Evolutionary conservation across 148 eudicot species (phyloP).

Genomic region (Amaranthus cruentus): DNA sequence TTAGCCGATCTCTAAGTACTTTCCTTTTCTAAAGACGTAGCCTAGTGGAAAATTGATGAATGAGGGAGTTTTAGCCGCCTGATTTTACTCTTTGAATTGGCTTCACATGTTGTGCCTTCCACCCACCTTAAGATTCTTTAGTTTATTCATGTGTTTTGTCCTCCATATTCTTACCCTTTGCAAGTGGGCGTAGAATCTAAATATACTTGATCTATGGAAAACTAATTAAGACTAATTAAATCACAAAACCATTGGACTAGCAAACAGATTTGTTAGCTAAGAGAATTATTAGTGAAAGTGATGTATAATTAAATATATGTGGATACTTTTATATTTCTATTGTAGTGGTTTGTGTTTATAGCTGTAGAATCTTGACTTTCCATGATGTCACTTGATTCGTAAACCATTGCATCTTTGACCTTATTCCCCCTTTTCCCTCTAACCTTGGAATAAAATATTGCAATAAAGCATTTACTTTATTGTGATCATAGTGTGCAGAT

Average conservation of each 20-base stretch:
- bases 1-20: conserved; percentile 10
- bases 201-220: not conserved
- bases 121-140: not conserved
- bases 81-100: conserved; percentile 5
- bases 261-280: not conserved
- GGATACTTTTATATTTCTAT: not conserved
- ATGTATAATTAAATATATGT: not conserved
- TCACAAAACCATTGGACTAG: not conserved
- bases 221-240: not conserved
- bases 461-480: not conserved
- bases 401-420: conserved; percentile 9
- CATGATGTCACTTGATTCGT: not conserved
- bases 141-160: not conserved
- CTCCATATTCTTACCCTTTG: not conserved
- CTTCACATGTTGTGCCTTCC: not conserved
- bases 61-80: conserved; percentile 17
- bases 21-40: not conserved
- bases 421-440: not conserved
- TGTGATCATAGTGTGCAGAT: too few species aligned
- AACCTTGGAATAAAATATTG: conserved; percentile 8
- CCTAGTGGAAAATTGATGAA: conserved; percentile 4
- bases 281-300: not conserved
- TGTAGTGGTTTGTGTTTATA: not conserved
- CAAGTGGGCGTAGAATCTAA: conserved; percentile 13
- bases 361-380: conserved; percentile 21